Percentiles rank a stretch among this genome's conserved stretches.
Conservation (phyloP, 306 rosid species). For the Datisca glomerata region DNA sequence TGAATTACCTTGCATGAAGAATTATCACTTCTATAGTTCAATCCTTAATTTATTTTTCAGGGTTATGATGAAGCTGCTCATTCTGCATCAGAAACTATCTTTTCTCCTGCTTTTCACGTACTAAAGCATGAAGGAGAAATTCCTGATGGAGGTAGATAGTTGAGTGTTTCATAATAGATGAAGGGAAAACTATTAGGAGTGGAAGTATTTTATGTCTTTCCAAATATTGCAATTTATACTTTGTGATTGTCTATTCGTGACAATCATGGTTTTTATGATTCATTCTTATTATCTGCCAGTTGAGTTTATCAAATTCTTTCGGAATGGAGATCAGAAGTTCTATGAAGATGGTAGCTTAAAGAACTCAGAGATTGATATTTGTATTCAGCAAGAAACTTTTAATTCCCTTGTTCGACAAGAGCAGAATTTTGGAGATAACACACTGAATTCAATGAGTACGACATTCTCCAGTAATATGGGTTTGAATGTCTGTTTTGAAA, state of each 20-base stretch:
- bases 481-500: background rate
- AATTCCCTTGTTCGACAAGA: slow-evolving; percentile 10
- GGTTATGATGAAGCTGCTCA: slow-evolving; percentile 34
- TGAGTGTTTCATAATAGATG: background rate
- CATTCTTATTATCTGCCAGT: slow-evolving; percentile 25
- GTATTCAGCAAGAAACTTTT: slow-evolving; percentile 25
- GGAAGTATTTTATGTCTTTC: background rate
- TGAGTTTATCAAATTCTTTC: slow-evolving; percentile 61
- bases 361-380: slow-evolving; percentile 23
- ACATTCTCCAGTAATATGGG: slow-evolving; percentile 15
- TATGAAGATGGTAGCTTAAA: slow-evolving; percentile 25
- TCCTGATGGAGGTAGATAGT: slow-evolving; percentile 57
- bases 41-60: slow-evolving; percentile 25
- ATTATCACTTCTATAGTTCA: background rate
- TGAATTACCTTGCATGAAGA: background rate
- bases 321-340: slow-evolving; percentile 41
- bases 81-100: slow-evolving; percentile 54
- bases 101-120: slow-evolving; percentile 81
- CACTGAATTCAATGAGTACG: slow-evolving; percentile 10
- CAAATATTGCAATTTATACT: background rate
- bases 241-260: background rate
- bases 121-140: slow-evolving; percentile 53
- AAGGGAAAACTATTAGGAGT: no score
- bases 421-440: slow-evolving; percentile 13
- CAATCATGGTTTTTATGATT: slow-evolving; percentile 1